Base-by-base conservation (phyloP, 139 green algal species). In the Micractinium sp. region DNA sequence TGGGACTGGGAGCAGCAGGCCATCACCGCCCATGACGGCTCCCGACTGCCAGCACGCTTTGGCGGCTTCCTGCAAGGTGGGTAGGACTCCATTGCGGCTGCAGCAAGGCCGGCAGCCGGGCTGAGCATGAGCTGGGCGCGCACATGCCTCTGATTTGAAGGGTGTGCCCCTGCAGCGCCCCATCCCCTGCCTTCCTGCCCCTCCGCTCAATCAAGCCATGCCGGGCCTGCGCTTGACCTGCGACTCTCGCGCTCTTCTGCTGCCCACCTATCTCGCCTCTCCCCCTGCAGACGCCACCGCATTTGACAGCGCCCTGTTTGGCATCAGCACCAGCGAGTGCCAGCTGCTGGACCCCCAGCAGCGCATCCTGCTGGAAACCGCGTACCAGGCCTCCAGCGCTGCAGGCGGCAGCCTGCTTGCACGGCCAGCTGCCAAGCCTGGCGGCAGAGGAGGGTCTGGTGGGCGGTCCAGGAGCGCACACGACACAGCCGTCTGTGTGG, bases 401-500 rank as follows among this genome's bases (percentile, higher is more conserved):
- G 29, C 36, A 14, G 82, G 61, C 27, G 31, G 33, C 66, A 47
- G 36, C n/a, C 88, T 41, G 85, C 78, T 41, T 39, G 78, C 78
- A 22, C 78, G 41, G 77, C 41, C 78, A 19, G n/a, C 79, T 93
- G 31, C 93, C 74, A 80, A 80, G 74, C 33, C 74, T 2, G 74
- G 33, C 23, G 47, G 47, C 47, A 56, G 47, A 56, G 47, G 47
- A 56, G 47, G 47, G 47, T 9, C 47, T 56, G 47, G 47, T 9
- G 47, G 47, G 47, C 47, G 7, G 74, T 22, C 38, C 20, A 23
- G 38, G 36, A 7, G 76, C 38, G 38, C 76, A 3, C 9, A 0
- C 91, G 94, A 93, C 25, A 95, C 95, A 1, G 93, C 96, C 25
- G 39, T 98, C 31, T 97, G 93, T n/a, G 97, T 95, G 82, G 94